phyloP scores from a whole-genome alignment of 1,139 yeast genomes.

The Pneumocystis oryctolagi region DNA sequence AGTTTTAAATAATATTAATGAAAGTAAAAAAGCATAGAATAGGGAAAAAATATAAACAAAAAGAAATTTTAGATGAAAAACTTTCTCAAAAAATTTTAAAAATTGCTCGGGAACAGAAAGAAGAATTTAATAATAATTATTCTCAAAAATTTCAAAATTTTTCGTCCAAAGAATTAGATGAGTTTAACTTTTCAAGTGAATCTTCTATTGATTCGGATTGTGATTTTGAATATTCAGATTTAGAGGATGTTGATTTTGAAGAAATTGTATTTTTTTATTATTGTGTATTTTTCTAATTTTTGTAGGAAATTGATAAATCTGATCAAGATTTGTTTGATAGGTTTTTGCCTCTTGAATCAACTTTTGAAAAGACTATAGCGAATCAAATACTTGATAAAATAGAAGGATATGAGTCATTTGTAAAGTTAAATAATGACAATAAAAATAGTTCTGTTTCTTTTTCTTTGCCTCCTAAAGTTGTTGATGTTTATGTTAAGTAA shows the following conservation, averaged over 20 bases:
- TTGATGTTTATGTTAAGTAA: constrained; percentile 69
- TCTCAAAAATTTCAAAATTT: not conserved
- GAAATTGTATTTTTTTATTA: constrained; percentile 1
- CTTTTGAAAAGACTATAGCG: constrained; percentile 66
- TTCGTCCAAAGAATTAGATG: constrained; percentile 3
- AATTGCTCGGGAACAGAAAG: constrained; percentile 83
- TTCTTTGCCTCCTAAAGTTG: constrained; percentile 83
- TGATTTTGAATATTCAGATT: not conserved
- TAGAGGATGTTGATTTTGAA: not conserved
- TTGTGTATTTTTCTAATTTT: not conserved
- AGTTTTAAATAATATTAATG: not conserved
- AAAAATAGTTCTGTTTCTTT: constrained; percentile 29
- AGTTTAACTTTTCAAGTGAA: not conserved
- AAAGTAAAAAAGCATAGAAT: not conserved
- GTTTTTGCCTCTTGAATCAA: constrained; percentile 29
- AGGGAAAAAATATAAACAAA: constrained; percentile 29
- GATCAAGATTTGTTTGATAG: constrained; percentile 29
- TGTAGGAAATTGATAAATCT: constrained; percentile 32
- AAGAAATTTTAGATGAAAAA: constrained; percentile 61
- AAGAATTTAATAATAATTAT: constrained; percentile 51
- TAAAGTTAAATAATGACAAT: constrained; percentile 19
- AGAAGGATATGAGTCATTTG: constrained; percentile 46
- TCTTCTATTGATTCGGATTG: not conserved
- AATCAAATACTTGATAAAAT: constrained; percentile 86
- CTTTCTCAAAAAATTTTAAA: constrained; percentile 74